These are phyloP conservation scores for Chaetoceros tenuissimus DNA, from an alignment of 108 stramenopile species.

Conservation along the genomic window DNA sequence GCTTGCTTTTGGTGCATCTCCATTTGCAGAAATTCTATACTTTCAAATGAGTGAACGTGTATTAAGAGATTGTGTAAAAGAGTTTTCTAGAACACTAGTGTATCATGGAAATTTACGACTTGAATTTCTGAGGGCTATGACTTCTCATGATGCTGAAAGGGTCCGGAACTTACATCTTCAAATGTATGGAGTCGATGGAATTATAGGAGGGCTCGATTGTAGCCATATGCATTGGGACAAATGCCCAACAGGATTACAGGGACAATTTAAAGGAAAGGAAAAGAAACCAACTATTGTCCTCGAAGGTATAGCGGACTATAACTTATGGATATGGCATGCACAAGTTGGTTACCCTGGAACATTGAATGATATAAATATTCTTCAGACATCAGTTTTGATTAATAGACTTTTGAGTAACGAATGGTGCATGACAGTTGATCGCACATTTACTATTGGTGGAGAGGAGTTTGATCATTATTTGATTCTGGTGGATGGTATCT, in stretches of 20 bases:
- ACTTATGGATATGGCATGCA: conserved; percentile 23
- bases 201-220: too few relatives aligned
- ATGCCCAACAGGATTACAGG: too few relatives aligned
- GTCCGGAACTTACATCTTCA: conserved; percentile 1
- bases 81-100: too few relatives aligned
- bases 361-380: conserved; percentile 24
- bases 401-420: neutral
- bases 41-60: conserved; percentile 12
- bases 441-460: conserved; percentile 7
- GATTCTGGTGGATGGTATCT: conserved; percentile 28
- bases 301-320: conserved; percentile 15
- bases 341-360: conserved; percentile 16
- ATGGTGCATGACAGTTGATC: conserved; percentile 6
- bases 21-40: conserved; percentile 1
- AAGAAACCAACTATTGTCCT: conserved; percentile 8
- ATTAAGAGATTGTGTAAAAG: too few relatives aligned
- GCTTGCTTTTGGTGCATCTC: conserved; percentile 8
- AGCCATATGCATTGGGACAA: too few relatives aligned
- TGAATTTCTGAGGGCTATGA: conserved; percentile 1
- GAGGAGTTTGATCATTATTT: conserved; percentile 12
- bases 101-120: too few relatives aligned
- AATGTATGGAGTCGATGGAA: neutral
- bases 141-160: neutral
- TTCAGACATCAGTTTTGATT: neutral
- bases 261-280: conserved; percentile 13